These are phyloP conservation scores for Talaromyces ruber DNA, from an alignment of 495 filamentous ascomycete species.

Conservation along the genomic window DNA sequence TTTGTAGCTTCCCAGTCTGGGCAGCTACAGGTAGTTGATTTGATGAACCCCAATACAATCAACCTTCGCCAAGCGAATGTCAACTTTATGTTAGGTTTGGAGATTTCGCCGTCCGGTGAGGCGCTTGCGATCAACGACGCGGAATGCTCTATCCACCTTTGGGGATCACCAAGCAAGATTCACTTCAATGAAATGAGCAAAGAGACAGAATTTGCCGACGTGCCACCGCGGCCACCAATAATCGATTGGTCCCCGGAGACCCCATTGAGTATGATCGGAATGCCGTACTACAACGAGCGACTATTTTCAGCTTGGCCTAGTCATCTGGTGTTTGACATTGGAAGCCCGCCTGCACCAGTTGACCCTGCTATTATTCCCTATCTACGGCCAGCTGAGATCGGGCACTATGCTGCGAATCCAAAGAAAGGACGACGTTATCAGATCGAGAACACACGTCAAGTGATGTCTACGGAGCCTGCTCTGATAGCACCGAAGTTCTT, in stretches of 20 bases:
- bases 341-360: slow-evolving; percentile 67
- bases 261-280: slow-evolving; percentile 74
- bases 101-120: slow-evolving; percentile 86
- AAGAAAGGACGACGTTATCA: slow-evolving; percentile 68
- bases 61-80: slow-evolving; percentile 84
- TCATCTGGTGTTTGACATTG: slow-evolving; percentile 72
- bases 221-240: slow-evolving; percentile 35
- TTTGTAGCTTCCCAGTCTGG: slow-evolving; percentile 85
- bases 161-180: slow-evolving; percentile 85
- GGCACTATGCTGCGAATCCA: slow-evolving; percentile 70
- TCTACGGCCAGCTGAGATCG: slow-evolving; percentile 60
- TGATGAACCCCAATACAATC: slow-evolving; percentile 87
- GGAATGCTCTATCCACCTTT: slow-evolving; percentile 73
- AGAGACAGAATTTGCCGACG: slow-evolving; percentile 69
- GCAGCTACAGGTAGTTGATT: slow-evolving; percentile 87
- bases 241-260: slow-evolving; percentile 69
- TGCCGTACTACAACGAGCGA: slow-evolving; percentile 86
- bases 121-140: slow-evolving; percentile 75
- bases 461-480: slow-evolving; percentile 40
- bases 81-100: slow-evolving; percentile 63
- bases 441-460: slow-evolving; percentile 63
- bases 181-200: slow-evolving; percentile 80
- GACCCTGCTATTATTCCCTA: slow-evolving; percentile 64
- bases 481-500: slow-evolving; percentile 75
- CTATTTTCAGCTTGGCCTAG: slow-evolving; percentile 86